Percentiles rank a stretch among this genome's conserved stretches.
These are phyloP conservation scores for Arthrobotrys entomopaga DNA, from an alignment of 2,329 filamentous ascomycete genomes.

Conservation along the genomic window DNA sequence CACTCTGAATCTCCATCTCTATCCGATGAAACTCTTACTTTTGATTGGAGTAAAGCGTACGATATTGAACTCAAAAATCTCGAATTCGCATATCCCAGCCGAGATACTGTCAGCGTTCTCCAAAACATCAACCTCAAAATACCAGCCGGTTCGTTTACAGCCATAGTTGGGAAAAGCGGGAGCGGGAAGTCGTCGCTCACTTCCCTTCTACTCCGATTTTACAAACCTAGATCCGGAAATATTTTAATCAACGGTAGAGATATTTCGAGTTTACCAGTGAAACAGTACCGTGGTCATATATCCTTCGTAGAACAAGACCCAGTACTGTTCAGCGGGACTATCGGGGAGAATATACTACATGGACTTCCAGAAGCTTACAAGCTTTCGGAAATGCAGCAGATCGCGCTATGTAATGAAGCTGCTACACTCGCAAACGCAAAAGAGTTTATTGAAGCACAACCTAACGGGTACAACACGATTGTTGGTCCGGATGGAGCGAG, in stretches of 20 bases:
- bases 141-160: conserved; percentile 66
- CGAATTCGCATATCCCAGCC: conserved; percentile 63
- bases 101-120: conserved; percentile 62
- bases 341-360: conserved; percentile 67
- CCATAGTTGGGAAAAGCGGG: conserved; percentile 70
- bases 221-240: conserved; percentile 67
- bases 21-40: not conserved
- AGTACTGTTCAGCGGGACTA: conserved; percentile 73
- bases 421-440: conserved; percentile 57
- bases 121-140: conserved; percentile 62
- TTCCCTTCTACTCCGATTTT: conserved; percentile 69
- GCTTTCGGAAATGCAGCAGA: conserved; percentile 58
- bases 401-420: conserved; percentile 49
- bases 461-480: conserved; percentile 57
- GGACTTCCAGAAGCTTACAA: conserved; percentile 66
- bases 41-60: conserved; percentile 53
- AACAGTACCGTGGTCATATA: conserved; percentile 67
- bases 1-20: conserved; percentile 17
- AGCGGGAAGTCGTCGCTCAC: conserved; percentile 70
- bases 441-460: conserved; percentile 57
- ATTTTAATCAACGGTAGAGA: conserved; percentile 66
- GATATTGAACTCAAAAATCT: conserved; percentile 62
- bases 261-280: conserved; percentile 66
- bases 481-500: conserved; percentile 58
- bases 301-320: conserved; percentile 76